phyloP scores from a whole-genome alignment of 768 basidiomycete species.

The Mycena olivaceomarginata region DNA sequence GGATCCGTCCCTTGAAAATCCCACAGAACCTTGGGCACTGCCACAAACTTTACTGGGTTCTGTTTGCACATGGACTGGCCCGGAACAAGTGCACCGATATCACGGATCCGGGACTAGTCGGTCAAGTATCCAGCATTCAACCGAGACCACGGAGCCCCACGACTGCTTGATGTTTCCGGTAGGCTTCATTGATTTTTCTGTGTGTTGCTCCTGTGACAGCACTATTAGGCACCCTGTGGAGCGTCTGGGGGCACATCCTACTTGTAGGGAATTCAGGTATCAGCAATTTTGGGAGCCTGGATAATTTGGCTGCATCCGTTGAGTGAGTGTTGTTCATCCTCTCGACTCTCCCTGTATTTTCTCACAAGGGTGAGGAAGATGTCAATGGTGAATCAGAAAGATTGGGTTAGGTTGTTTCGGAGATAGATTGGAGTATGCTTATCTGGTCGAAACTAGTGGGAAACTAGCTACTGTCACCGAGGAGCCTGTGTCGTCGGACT shows the following conservation, averaged over 20 bases:
- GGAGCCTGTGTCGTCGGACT: too few species aligned
- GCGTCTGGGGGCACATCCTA: background rate
- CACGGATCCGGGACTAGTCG: constrained; percentile 30
- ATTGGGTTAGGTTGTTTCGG: constrained; percentile 16
- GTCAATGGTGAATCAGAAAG: constrained; percentile 31
- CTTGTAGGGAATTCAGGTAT: constrained; percentile 27
- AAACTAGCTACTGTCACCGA: too few species aligned
- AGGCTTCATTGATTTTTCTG: constrained; percentile 17
- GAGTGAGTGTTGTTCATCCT: constrained; percentile 26
- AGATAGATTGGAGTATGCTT: too few species aligned
- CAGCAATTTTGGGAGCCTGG: constrained; percentile 25
- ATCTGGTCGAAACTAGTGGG: too few species aligned
- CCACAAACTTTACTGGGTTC: constrained; percentile 22
- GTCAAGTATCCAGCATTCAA: constrained; percentile 31
- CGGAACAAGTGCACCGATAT: constrained; percentile 22
- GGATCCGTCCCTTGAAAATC: constrained; percentile 10
- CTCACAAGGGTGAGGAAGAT: constrained; percentile 29
- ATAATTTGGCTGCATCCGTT: constrained; percentile 25
- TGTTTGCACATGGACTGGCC: constrained; percentile 29
- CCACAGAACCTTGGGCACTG: constrained; percentile 26
- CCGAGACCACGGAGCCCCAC: constrained; percentile 25
- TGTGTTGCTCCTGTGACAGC: constrained; percentile 12
- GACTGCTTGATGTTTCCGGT: constrained; percentile 29
- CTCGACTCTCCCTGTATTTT: constrained; percentile 28
- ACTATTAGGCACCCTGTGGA: constrained; percentile 21